phyloP scores from a whole-genome alignment of 2,329 filamentous ascomycete species.

The Dactylellina parvicollis region DNA sequence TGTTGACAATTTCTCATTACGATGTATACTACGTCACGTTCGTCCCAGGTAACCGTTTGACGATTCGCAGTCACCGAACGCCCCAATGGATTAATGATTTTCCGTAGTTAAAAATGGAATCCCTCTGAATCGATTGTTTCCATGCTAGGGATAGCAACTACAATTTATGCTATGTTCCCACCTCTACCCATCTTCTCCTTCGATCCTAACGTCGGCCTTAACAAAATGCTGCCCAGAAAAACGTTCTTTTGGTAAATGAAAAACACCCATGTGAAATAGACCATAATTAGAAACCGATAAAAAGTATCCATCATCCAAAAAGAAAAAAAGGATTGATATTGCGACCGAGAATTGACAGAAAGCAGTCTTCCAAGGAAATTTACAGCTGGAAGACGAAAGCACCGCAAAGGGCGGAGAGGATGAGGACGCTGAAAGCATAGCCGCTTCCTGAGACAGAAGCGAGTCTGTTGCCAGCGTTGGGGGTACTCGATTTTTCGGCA shows the following conservation, averaged over 20 bases:
- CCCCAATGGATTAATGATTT: too few species aligned
- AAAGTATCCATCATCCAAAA: constrained; percentile 48
- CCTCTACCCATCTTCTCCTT: background rate
- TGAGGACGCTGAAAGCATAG: constrained; percentile 32
- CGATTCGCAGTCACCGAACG: too few species aligned
- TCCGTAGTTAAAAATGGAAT: background rate
- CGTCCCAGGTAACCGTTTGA: too few species aligned
- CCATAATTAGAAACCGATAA: constrained; percentile 33
- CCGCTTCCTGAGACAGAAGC: constrained; percentile 14
- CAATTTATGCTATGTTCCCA: constrained; percentile 34
- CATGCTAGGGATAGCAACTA: constrained; percentile 29
- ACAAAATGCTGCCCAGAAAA: constrained; percentile 14
- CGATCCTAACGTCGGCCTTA: too few species aligned
- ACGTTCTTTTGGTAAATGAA: constrained; percentile 14
- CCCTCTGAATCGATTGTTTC: constrained; percentile 22
- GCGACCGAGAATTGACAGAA: background rate
- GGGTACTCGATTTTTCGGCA: background rate
- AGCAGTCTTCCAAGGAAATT: background rate
- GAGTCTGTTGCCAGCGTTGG: constrained; percentile 38
- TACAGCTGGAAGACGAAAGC: constrained; percentile 42
- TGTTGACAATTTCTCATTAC: too few species aligned
- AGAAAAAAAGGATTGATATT: constrained; percentile 11
- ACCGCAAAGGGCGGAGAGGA: constrained; percentile 46
- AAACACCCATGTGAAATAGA: constrained; percentile 6
- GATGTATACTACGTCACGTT: too few species aligned